A percentile compares a stretch with the other conserved stretches of the same genome.
phyloP scores from a whole-genome alignment of 2,329 filamentous ascomycete genomes.

The Fusarium sarcochroum region DNA sequence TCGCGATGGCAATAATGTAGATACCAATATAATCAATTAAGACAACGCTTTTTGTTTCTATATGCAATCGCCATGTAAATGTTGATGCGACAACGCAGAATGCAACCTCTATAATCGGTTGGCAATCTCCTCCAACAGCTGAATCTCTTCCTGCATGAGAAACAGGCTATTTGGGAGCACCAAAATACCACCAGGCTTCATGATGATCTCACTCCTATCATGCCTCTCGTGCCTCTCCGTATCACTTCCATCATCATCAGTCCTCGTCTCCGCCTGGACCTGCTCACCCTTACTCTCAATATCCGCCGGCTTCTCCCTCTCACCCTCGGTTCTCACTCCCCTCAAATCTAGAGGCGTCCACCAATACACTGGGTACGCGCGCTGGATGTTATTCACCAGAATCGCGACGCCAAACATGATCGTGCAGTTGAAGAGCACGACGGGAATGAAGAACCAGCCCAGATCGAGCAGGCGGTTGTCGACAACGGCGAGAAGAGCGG shows the following conservation, averaged over 20 bases:
- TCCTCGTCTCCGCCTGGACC: conserved; percentile 19
- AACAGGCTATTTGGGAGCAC: conserved; percentile 54
- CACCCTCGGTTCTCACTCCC: neutral
- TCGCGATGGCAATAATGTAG: neutral
- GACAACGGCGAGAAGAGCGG: conserved; percentile 76
- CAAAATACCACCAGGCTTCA: conserved; percentile 52
- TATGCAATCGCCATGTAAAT: neutral
- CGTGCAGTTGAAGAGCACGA: conserved; percentile 71
- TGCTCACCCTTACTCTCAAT: conserved; percentile 35
- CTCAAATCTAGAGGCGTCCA: conserved; percentile 65
- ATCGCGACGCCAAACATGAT: conserved; percentile 75
- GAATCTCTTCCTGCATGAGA: conserved; percentile 56
- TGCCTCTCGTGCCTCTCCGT: conserved; percentile 35
- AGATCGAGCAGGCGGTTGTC: conserved; percentile 67
- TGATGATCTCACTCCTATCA: conserved; percentile 51
- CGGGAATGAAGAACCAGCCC: conserved; percentile 78
- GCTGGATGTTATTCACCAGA: conserved; percentile 77
- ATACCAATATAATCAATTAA: neutral
- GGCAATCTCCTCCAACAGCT: conserved; percentile 55
- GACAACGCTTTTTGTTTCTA: neutral
- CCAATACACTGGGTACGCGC: conserved; percentile 79
- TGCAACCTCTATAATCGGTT: conserved; percentile 48
- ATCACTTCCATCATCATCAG: conserved; percentile 35
- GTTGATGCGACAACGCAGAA: neutral
- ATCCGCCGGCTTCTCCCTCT: conserved; percentile 17